Base-by-base conservation (phyloP, 805 yeast species). In the Candida patagonica region DNA sequence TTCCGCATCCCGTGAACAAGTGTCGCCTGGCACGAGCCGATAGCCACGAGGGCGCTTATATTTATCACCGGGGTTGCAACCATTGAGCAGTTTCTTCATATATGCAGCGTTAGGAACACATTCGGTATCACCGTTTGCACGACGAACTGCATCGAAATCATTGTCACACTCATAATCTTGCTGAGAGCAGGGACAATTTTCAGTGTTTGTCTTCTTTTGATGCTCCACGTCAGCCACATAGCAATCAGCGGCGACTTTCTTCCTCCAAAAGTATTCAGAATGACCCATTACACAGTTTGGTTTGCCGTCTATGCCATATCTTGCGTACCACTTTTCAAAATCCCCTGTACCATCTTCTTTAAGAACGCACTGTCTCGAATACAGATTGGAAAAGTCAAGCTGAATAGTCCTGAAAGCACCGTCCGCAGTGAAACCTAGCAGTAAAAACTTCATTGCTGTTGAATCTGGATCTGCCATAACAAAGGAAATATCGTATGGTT, bases 121-220 rank as follows among this genome's bases (percentile, higher is more conserved):
- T 2, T 58, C 55, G 10, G 13, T 10, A 4, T 26, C 3, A 9
- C 37, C 37, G 24, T 33, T 20, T 6, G 27, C 19, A 2, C 71
- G 72, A 13, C 60, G 50, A 0, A 49, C 40, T 38, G 57, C 50
- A 17, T 49, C 61, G 29, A 29, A 38, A 6, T 52, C 48, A 48
- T 71, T 76, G 16, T 78, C 80, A 60, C 95, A 85, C 53, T 84
- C 94, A 45, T 71, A 78, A 55, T 86, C 95, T 5, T 52, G 48
- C n/a, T 62, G 68, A 0, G 74, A 59, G 63, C 95, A 85, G 6
- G 63, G 61, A 57, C 95, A 85, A 6, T 71, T 59, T 39, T 73
- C 79, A 43, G 73, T 76, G 20, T 55, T 51, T 6, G 66, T 57
- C 21, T 55, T 34, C 6, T 65, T 54, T 42, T 70, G 70, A 12